A percentile compares a stretch with the other conserved stretches of the same genome.
Evolutionary conservation across 306 rosid genomes (phyloP).

Genomic region (Trichosanthes truncata): DNA sequence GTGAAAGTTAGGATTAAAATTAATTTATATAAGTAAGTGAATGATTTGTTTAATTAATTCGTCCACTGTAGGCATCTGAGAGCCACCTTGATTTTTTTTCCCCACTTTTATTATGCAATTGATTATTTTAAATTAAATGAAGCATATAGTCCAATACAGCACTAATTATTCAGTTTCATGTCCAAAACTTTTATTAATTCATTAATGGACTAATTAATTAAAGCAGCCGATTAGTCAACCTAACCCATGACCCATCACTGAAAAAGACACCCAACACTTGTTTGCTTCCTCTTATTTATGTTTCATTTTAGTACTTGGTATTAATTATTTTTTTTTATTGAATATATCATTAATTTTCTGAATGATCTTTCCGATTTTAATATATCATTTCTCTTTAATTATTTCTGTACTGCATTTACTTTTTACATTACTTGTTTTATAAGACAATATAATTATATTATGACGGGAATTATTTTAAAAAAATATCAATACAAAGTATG

Average conservation of each 20-base stretch:
- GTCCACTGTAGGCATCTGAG: conserved; percentile 4
- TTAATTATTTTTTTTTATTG: not conserved
- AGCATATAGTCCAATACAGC: conserved; percentile 1
- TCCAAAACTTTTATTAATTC: not conserved
- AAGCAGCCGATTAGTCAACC: conserved; percentile 7
- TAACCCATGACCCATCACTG: conserved; percentile 2
- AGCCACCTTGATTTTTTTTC: not conserved
- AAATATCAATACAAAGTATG: no score
- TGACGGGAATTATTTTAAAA: not conserved
- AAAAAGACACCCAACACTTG: conserved; percentile 2
- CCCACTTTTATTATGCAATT: not conserved
- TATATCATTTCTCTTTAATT: not conserved
- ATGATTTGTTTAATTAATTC: not conserved
- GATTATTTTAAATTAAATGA: not conserved
- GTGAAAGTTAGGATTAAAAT: not conserved
- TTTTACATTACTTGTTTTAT: not conserved
- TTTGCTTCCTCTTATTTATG: conserved; percentile 1
- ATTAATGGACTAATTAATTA: not conserved
- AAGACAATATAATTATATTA: not conserved
- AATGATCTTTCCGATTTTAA: not conserved
- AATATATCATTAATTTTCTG: not conserved
- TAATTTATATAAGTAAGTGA: not conserved
- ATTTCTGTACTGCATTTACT: conserved; percentile 7
- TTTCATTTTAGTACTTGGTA: not conserved
- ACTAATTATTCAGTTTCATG: conserved; percentile 1